Evolutionary conservation across 2,329 filamentous ascomycete genomes (phyloP), one percentile per base, ranked within the genome.

Genomic region (Cercospora berteroae): DNA sequence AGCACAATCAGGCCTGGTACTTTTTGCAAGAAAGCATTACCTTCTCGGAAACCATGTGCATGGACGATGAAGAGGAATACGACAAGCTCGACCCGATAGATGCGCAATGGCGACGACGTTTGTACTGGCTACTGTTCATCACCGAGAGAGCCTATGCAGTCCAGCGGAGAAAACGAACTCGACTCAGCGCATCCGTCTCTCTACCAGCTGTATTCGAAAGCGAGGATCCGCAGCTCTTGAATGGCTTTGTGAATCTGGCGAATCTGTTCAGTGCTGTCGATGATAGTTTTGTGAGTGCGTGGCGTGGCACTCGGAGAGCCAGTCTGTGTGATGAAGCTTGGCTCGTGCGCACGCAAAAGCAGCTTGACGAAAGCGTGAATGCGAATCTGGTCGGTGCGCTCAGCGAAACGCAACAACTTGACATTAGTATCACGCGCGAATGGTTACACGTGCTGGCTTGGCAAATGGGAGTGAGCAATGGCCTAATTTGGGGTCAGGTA

Each of bases 391-490:
- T 75, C 27, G 73, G 71, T 12, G 68, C 75, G 7, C 64, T 78
- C 7, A 76, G 72, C 8, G 77, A 79, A 61, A 78, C 76, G n/a
- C 76, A 78, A 60, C 74, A 74, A 20, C 67, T 79, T 18, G 77
- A 79, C 63, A 78, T 79, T 20, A 69, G 69, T 50, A 69, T 79
- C 4, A 77, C 76, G 8, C 63, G 77, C 57, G 76, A 78, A 58
- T 79, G 77, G 77, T 62, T 79, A 8, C 77, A 79, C 59, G 74
- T 79, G 5, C 64, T 79, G n/a, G 75, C 77, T 7, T 79, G 77
- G 77, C 77, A 79, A 62, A 77, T 79, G 74, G 77, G 77, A 10
- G 77, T 79, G 18, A 76, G 73, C 50, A 78, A 78, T 44, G 77
- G 77, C 4, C 62, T 79, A 55, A 77, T 78, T 6, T 77, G 76